Base-by-base conservation (phyloP, 2,329 filamentous ascomycete species). In the Alternaria sp. region DNA sequence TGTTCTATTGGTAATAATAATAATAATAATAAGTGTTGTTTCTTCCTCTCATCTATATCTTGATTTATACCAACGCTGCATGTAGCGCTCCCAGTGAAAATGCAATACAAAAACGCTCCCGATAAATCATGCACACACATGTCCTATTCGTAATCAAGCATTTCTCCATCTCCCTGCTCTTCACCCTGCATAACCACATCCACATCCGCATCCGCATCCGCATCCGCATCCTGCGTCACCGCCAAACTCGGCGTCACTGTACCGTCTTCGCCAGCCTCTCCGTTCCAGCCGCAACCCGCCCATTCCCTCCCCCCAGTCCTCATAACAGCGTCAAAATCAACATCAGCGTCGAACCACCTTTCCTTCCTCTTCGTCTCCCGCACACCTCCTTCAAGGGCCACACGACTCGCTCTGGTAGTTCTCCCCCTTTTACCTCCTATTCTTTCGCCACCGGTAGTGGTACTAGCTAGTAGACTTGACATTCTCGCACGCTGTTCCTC, bases 341-440 rank as follows among this genome's bases (percentile, higher is more conserved):
- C 74, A 10, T 81, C 80, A 3, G 83, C 80, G 0, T 84, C 81
- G 70, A 96, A 94, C 82, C 92, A 95, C 58, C 83, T 84, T 60
- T 94, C 90, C 48, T 86, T 82, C 40, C 91, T 83, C 7, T 88
- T 91, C 2, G 80, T 86, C 29, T 83, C 83, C 61, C 92, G 85
- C 53, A 85, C 82, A 1, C 90, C 89, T 13, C 91, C 91, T 73
- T 95, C 92, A 0, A 93, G 79, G 0, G 92, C 92, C 34, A 90
- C 91, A 54, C 90, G 84, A 46, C 90, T 90, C 46, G 89, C 87
- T 53, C 92, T 81, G 0, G 92, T 96, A 3, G 84, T 93, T 24
- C 92, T 81, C 72, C 86, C 83, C 14, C 88, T 82, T 71, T 90
- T 90, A 39, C 56, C 58, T 11, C 56, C 58, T 13, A 75, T 76